A percentile compares a stretch with the other conserved stretches of the same genome.
phyloP scores from a whole-genome alignment of 2,329 filamentous ascomycete genomes.

The Tolypocladium guangdongense region DNA sequence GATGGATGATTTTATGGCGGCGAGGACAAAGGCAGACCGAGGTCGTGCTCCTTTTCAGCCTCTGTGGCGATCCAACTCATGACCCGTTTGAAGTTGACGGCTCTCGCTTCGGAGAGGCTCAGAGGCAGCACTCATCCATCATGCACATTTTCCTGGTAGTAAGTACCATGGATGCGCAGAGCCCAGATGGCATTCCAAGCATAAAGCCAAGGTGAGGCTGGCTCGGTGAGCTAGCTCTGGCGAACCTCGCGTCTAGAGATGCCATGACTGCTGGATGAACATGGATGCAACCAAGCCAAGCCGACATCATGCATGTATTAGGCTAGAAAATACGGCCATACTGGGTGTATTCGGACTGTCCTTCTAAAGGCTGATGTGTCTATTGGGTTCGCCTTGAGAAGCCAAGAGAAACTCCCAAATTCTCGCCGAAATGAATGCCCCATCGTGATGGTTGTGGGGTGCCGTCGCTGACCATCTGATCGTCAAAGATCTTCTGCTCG shows the following conservation, averaged over 20 bases:
- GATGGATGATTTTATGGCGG: constrained; percentile 19
- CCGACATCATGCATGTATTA: background rate
- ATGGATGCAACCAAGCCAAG: background rate
- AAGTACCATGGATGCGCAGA: too few species aligned
- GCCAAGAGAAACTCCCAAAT: constrained; percentile 15
- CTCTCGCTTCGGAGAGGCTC: background rate
- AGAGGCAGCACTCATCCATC: background rate
- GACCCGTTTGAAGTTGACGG: constrained; percentile 6
- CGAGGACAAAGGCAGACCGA: constrained; percentile 14
- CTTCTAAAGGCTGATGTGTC: background rate
- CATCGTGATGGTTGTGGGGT: constrained; percentile 16
- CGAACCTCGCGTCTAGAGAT: background rate
- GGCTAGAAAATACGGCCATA: background rate
- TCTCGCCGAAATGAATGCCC: constrained; percentile 12
- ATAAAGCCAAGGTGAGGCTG: background rate
- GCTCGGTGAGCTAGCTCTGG: background rate
- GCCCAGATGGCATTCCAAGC: background rate
- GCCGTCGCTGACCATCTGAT: constrained; percentile 15
- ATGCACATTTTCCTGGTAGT: too few species aligned
- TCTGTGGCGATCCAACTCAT: constrained; percentile 10
- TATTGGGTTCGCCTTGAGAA: background rate
- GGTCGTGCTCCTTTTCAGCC: constrained; percentile 12
- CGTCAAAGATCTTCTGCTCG: constrained; percentile 13
- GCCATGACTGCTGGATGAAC: background rate
- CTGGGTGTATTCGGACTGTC: background rate